Conservation (phyloP, 129 eudicot genomes). For the Tagetes patula region DNA sequence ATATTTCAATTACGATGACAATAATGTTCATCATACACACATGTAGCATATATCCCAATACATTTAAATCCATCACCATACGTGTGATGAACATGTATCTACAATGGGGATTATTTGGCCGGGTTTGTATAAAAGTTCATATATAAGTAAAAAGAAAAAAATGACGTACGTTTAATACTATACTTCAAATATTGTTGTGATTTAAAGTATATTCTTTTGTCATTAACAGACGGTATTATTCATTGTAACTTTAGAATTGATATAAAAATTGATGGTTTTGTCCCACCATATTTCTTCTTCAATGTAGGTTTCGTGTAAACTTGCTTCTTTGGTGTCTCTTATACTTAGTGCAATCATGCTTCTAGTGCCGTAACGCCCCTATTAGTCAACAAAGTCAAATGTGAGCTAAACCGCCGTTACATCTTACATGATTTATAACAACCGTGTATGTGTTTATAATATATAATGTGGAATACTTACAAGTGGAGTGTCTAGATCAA, state of each 20-base stretch:
- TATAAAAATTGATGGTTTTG: slow-evolving; percentile 40
- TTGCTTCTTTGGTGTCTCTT: slow-evolving; percentile 46
- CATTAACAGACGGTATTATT: neutral
- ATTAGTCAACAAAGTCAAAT: neutral
- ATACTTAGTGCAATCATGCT: slow-evolving; percentile 64
- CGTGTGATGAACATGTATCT: slow-evolving; percentile 27
- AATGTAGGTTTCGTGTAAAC: slow-evolving; percentile 54
- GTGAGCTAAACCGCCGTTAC: neutral
- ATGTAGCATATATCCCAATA: slow-evolving; percentile 25
- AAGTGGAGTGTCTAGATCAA: slow-evolving; percentile 53
- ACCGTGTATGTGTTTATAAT: too few species aligned
- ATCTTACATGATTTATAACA: neutral
- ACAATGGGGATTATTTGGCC: slow-evolving; percentile 2
- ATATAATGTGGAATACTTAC: slow-evolving; percentile 23
- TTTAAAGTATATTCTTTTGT: neutral
- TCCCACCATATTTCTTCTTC: slow-evolving; percentile 58
- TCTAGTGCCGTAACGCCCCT: slow-evolving; percentile 85
- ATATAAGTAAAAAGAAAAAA: neutral
- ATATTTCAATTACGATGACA: neutral
- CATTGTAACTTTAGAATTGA: slow-evolving; percentile 15
- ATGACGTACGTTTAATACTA: neutral
- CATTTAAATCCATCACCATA: slow-evolving; percentile 26
- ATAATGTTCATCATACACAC: slow-evolving; percentile 8
- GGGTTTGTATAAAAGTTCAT: slow-evolving; percentile 5
- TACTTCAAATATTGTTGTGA: neutral